phyloP scores from a whole-genome alignment of 306 rosid genomes.

The Prunus kanzakura region DNA sequence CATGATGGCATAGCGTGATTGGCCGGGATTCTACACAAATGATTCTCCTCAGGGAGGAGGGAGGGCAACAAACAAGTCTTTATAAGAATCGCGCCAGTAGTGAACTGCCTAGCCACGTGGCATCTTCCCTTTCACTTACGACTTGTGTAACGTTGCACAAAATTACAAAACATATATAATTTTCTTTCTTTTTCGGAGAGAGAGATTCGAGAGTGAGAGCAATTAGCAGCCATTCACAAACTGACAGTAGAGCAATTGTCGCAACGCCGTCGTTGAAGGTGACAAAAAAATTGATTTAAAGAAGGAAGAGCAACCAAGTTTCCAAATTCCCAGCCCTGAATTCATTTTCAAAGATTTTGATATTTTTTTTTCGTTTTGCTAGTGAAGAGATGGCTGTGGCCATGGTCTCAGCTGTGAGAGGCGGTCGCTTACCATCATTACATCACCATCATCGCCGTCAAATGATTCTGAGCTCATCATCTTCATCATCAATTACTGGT shows the following conservation, averaged over 20 bases:
- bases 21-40: too few relatives aligned
- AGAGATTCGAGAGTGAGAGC: background rate
- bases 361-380: background rate
- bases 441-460: conserved; percentile 39
- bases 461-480: background rate
- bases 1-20: too few relatives aligned
- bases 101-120: conserved; percentile 15
- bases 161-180: background rate
- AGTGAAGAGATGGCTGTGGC: conserved; percentile 53
- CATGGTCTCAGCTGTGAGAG: conserved; percentile 64
- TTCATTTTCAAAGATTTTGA: background rate
- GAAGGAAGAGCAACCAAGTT: background rate
- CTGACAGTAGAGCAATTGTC: background rate
- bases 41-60: too few relatives aligned
- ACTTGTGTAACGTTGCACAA: background rate
- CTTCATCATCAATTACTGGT: conserved; percentile 10
- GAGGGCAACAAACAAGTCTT: background rate
- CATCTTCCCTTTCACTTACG: conserved; percentile 8
- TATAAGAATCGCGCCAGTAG: background rate
- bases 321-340: background rate
- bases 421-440: conserved; percentile 44
- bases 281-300: background rate
- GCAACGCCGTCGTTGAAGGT: background rate
- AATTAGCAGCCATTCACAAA: background rate
- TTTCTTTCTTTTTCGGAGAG: background rate